Evolutionary conservation across 169 alveolate species (phyloP), one percentile per base, ranked within the genome.

Genomic region (Plasmodium yoelii): DNA sequence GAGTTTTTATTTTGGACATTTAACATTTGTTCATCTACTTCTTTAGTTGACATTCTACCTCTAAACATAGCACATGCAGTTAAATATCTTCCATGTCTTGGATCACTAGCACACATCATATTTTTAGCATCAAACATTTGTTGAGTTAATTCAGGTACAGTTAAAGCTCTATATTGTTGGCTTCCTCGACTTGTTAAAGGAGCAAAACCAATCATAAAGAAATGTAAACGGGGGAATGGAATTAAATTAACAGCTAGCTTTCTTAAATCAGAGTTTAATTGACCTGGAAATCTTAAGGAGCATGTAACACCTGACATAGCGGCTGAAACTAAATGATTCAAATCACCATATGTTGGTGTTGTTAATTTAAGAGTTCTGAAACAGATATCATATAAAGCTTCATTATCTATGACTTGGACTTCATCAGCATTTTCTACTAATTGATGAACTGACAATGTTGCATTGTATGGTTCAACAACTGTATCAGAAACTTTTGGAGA

Each of bases 101-200:
- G 99, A 94, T 98, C 99, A 55, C 99, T 96, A 34, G 99, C 99
- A 95, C 99, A 98, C 99, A 98, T 98, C 99, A 98, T 98, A 95
- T 98, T 98, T 96, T 98, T 94, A 77, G 99, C 99, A 90, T 98
- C 99, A 95, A 98, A 98, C 99, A 98, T 97, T 93, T 98, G 99
- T 95, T 98, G 99, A 55, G 99, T 98, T 67, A 99, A 97, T 92
- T 99, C 99, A 26, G 99, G 99, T 39, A 98, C 99, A 53, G 99
- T 97, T 59, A 98, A 95, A 26, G 99, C 99, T 84, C 99, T 96
- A 97, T 98, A 98, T 94, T 97, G 99, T 95, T 98, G 99, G 72
- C 99, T 96, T 69, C 99, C 99, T 87, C 99, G 94, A 84, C 99
- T 96, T 44, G 99, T 98, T 80, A 98, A 96, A 22, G 99, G 99